Base-by-base conservation (phyloP, 371 early-diverging fungal genomes). In the Mortierella sp. region DNA sequence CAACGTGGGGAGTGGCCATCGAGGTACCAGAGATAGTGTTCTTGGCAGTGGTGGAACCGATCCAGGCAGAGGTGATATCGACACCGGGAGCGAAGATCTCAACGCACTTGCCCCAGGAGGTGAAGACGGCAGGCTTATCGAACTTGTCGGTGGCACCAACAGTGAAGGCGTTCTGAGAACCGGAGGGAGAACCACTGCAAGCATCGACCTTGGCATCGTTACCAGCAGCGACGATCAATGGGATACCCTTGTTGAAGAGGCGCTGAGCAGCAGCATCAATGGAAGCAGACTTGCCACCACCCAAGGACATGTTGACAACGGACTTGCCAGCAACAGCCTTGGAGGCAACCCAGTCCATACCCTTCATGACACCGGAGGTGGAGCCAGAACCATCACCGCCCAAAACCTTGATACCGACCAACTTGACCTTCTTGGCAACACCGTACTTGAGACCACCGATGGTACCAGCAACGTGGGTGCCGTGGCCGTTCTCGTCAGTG, bases 331-430 rank as follows among this genome's bases (percentile, higher is more conserved):
- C 43, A 1, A 54, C 74, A 61, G 81, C 82, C 30, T 84, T 50
- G 47, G 82, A 49, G 8, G 3, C 24, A 23, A 48, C 24, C 48
- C 48, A 48, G 48, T 48, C 48, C 23, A 48, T 48, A 24, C 93
- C 95, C 31, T 84, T 84, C 30, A 95, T 82, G 3, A 94, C 84
- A 64, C 81, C 86, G 0, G 90, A 85, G 64, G 86, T 85, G 4
- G 88, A 80, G 27, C 94, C 94, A 12, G 80, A 78, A n/a, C 94
- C 94, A 14, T 81, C 61, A 38, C 81, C 78, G 61, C 87, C 81
- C 10, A 97, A 82, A 16, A 96, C 95, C 80, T 96, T 94, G 41
- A 96, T 95, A 60, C 91, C 91, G 28, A 94, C 83, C 12, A 97
- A 58, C 26, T 74, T 88, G 31, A 86, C 92, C 66, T 94, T 91